Evolutionary conservation across 345 rosid species (phyloP).

Genomic region (Bruguiera gymnorhiza): DNA sequence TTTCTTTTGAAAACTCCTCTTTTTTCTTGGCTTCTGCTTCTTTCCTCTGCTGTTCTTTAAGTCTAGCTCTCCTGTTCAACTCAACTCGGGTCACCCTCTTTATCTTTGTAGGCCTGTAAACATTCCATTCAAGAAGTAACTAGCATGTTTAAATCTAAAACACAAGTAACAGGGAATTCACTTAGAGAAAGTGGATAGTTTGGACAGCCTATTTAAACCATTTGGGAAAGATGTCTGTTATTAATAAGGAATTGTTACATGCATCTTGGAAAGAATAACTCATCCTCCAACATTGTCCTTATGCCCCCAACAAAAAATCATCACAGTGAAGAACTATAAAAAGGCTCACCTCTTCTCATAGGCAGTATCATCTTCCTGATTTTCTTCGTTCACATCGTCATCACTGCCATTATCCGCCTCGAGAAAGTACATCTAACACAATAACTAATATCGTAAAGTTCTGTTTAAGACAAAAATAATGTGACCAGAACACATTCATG

Average conservation of each 20-base stretch:
- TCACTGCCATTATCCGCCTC: slow-evolving; percentile 61
- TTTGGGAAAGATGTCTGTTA: background rate
- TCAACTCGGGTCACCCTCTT: slow-evolving; percentile 73
- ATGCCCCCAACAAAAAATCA: background rate
- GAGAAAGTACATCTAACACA: slow-evolving; percentile 67
- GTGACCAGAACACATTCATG: background rate
- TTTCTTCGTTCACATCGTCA: slow-evolving; percentile 41
- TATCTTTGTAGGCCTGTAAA: slow-evolving; percentile 42
- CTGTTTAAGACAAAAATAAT: background rate
- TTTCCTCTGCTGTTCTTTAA: slow-evolving; percentile 46
- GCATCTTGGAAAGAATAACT: background rate
- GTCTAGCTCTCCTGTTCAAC: slow-evolving; percentile 69
- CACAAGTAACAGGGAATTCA: too few relatives aligned
- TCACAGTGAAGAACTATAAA: background rate
- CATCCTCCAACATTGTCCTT: too few relatives aligned
- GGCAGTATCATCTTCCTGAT: slow-evolving; percentile 28
- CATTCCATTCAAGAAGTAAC: slow-evolving; percentile 13
- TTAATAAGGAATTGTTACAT: background rate
- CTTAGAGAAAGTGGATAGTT: background rate
- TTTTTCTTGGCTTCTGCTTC: slow-evolving; percentile 52
- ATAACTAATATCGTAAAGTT: slow-evolving; percentile 13
- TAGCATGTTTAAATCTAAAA: too few relatives aligned
- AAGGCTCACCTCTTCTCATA: slow-evolving; percentile 46
- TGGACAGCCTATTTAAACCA: background rate
- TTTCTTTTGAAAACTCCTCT: slow-evolving; percentile 52